A percentile compares a stretch with the other conserved stretches of the same genome.
Conservation (phyloP, 2,329 filamentous ascomycete genomes). For the Colletotrichum higginsianum region DNA sequence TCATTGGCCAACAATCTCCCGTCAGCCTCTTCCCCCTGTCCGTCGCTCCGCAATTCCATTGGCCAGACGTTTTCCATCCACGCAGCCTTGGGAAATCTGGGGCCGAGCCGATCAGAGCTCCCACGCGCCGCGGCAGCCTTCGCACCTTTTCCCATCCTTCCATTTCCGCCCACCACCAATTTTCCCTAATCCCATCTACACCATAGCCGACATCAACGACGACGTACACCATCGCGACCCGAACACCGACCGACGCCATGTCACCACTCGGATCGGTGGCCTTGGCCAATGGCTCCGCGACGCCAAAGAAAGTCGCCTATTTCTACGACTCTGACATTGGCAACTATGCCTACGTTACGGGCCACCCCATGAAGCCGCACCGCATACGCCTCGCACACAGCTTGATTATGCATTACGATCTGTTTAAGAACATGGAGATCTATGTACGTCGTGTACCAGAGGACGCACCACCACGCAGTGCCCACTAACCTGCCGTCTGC, state of each 20-base stretch:
- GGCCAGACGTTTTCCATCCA: constrained; percentile 15
- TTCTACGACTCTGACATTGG: constrained; percentile 99
- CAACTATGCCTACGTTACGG: constrained; percentile 97
- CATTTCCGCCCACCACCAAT: constrained; percentile 24
- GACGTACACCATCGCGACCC: constrained; percentile 1
- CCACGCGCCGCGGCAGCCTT: constrained; percentile 40
- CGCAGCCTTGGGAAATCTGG: constrained; percentile 43
- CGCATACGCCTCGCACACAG: constrained; percentile 95
- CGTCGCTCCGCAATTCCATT: constrained; percentile 13
- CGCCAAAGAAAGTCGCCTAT: constrained; percentile 90
- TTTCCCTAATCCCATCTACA: constrained; percentile 5
- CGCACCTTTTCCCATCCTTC: constrained; percentile 35
- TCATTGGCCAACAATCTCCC: constrained; percentile 22
- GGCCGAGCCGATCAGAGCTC: constrained; percentile 42
- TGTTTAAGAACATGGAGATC: constrained; percentile 97
- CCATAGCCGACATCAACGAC: constrained; percentile 1
- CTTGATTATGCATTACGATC: constrained; percentile 94
- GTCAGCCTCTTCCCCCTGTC: constrained; percentile 21
- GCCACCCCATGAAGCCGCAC: constrained; percentile 99
- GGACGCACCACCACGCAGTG: constrained; percentile 52
- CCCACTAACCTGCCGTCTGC: constrained; percentile 31
- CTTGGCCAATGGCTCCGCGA: constrained; percentile 58
- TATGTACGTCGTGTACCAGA: constrained; percentile 75
- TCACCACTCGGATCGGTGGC: constrained; percentile 60
- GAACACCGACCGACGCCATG: constrained; percentile 38